Conservation (phyloP, 148 eudicot species). For the Spergularia bocconei region DNA sequence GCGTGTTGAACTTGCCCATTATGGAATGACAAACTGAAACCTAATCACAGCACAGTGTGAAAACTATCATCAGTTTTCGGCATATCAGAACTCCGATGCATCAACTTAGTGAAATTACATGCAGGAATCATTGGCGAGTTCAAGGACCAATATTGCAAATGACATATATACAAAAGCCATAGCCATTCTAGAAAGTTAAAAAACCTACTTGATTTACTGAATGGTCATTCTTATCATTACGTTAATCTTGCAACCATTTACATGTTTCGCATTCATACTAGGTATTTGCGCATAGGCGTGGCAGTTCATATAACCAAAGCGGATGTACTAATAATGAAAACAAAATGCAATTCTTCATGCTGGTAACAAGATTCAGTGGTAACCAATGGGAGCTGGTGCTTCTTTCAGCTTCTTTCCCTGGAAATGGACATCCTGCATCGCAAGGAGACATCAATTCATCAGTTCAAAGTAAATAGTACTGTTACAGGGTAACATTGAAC, state of each 20-base stretch:
- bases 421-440: slow-evolving; percentile 68
- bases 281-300: not conserved
- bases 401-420: slow-evolving; percentile 71
- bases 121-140: no score
- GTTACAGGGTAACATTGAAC: not conserved
- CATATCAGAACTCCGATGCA: no score
- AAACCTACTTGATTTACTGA: not conserved
- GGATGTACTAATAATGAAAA: not conserved
- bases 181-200: not conserved
- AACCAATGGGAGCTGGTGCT: slow-evolving; percentile 78
- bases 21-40: no score
- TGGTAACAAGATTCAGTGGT: slow-evolving; percentile 38
- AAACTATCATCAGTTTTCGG: no score
- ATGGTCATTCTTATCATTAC: not conserved
- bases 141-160: no score
- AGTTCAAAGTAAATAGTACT: not conserved
- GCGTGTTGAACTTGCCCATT: no score
- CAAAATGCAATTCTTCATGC: not conserved
- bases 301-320: slow-evolving; percentile 4
- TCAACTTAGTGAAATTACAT: no score
- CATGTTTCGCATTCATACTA: not conserved
- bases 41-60: no score
- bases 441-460: slow-evolving; percentile 4
- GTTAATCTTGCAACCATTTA: slow-evolving; percentile 4
- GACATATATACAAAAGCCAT: no score